Conservation (phyloP, 192 early-diverging fungal species). For the Helicostylum pulchrum region DNA sequence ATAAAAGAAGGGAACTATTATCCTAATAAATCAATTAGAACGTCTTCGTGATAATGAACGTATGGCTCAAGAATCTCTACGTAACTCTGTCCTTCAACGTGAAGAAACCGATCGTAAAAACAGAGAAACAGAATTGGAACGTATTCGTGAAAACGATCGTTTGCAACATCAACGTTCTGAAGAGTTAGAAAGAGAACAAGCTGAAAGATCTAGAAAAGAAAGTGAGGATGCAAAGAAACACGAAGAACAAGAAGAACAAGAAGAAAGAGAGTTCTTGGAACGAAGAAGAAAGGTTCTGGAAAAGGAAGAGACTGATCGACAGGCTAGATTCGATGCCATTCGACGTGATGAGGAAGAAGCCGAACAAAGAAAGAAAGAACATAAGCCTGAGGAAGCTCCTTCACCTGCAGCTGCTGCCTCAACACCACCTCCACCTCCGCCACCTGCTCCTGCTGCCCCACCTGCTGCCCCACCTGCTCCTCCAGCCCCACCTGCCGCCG, state of each 20-base stretch:
- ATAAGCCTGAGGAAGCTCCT: constrained; percentile 11
- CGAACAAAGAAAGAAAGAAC: constrained; percentile 6
- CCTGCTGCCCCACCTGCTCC: background rate
- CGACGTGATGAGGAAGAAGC: constrained; percentile 13
- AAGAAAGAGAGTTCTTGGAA: constrained; percentile 13
- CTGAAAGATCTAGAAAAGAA: constrained; percentile 3
- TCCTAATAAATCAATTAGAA: constrained; percentile 10
- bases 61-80: constrained; percentile 35
- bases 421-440: constrained; percentile 14
- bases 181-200: constrained; percentile 13
- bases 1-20: background rate
- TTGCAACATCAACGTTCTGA: constrained; percentile 16
- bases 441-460: constrained; percentile 8
- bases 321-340: constrained; percentile 18
- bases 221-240: constrained; percentile 20
- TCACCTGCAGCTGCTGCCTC: background rate
- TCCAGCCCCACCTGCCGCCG: background rate
- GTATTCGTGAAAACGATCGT: constrained; percentile 1
- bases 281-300: constrained; percentile 17
- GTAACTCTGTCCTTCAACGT: constrained; percentile 34
- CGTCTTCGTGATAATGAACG: constrained; percentile 37
- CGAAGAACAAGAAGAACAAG: background rate
- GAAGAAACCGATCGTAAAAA: constrained; percentile 30
- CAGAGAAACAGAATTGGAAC: constrained; percentile 21
- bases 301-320: constrained; percentile 17